phyloP scores from a whole-genome alignment of 495 filamentous ascomycete genomes.

The Penicillium diatomitis region DNA sequence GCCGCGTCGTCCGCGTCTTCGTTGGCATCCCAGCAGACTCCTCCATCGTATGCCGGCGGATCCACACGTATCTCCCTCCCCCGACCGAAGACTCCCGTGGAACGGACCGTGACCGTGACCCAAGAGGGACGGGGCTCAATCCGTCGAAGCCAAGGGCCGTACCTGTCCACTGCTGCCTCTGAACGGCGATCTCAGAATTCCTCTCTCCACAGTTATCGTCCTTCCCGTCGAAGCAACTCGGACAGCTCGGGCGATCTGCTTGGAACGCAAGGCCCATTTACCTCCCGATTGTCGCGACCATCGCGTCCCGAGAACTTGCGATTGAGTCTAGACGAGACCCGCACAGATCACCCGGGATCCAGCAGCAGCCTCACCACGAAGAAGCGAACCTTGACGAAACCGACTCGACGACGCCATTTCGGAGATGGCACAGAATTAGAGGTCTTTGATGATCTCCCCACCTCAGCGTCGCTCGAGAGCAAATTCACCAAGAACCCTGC shows the following conservation, averaged over 20 bases:
- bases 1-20: slow-evolving; percentile 28
- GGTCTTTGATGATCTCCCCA: slow-evolving; percentile 89
- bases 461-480: slow-evolving; percentile 70
- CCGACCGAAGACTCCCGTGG: slow-evolving; percentile 66
- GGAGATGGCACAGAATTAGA: slow-evolving; percentile 90
- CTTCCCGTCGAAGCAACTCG: slow-evolving; percentile 67
- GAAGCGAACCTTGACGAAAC: slow-evolving; percentile 64
- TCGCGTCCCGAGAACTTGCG: slow-evolving; percentile 38
- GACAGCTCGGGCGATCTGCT: slow-evolving; percentile 46
- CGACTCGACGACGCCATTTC: slow-evolving; percentile 65
- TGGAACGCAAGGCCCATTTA: slow-evolving; percentile 32
- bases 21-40: slow-evolving; percentile 22
- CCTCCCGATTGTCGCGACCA: slow-evolving; percentile 40
- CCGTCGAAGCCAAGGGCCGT: slow-evolving; percentile 60
- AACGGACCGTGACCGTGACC: slow-evolving; percentile 35
- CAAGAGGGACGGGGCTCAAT: slow-evolving; percentile 43
- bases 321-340: slow-evolving; percentile 26
- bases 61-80: slow-evolving; percentile 32
- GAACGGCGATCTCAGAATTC: slow-evolving; percentile 71
- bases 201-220: slow-evolving; percentile 57
- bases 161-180: slow-evolving; percentile 70
- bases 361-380: slow-evolving; percentile 16
- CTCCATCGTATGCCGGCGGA: slow-evolving; percentile 31
- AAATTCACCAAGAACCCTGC: slow-evolving; percentile 74
- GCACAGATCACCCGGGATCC: slow-evolving; percentile 38